phyloP scores from a whole-genome alignment of 371 early-diverging fungal species.

The Mucor irregularis region DNA sequence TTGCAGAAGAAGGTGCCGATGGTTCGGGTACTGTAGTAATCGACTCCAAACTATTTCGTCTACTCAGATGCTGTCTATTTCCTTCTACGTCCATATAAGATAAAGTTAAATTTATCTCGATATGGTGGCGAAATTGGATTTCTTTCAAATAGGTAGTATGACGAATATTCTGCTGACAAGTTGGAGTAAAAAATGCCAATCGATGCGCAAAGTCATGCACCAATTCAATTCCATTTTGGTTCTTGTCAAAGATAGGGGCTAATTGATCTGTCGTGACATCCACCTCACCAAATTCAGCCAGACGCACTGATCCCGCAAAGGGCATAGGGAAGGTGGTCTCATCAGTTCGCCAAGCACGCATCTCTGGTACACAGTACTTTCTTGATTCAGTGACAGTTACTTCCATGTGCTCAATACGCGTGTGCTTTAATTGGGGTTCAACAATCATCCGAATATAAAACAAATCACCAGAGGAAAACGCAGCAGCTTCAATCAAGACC shows the following conservation, averaged over 20 bases:
- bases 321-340: conserved; percentile 20
- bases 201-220: conserved; percentile 40
- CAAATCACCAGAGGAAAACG: conserved; percentile 44
- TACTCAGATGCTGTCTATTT: conserved; percentile 7
- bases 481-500: conserved; percentile 41
- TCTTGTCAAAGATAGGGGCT: conserved; percentile 27
- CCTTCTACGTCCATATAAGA: conserved; percentile 32
- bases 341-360: conserved; percentile 36
- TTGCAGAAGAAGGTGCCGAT: too few relatives aligned
- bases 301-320: conserved; percentile 31
- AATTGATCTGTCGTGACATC: conserved; percentile 23
- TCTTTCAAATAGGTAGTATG: conserved; percentile 38
- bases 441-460: conserved; percentile 39
- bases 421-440: conserved; percentile 41
- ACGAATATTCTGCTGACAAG: conserved; percentile 38
- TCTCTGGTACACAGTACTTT: conserved; percentile 33
- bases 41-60: conserved; percentile 6
- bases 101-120: conserved; percentile 30
- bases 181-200: conserved; percentile 40
- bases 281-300: conserved; percentile 26
- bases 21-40: not conserved
- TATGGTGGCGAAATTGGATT: conserved; percentile 34
- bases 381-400: conserved; percentile 30
- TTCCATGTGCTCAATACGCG: conserved; percentile 35
- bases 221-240: conserved; percentile 23